Evolutionary conservation across 2,329 filamentous ascomycete genomes (phyloP).

Genomic region (Fusarium mexicanum): DNA sequence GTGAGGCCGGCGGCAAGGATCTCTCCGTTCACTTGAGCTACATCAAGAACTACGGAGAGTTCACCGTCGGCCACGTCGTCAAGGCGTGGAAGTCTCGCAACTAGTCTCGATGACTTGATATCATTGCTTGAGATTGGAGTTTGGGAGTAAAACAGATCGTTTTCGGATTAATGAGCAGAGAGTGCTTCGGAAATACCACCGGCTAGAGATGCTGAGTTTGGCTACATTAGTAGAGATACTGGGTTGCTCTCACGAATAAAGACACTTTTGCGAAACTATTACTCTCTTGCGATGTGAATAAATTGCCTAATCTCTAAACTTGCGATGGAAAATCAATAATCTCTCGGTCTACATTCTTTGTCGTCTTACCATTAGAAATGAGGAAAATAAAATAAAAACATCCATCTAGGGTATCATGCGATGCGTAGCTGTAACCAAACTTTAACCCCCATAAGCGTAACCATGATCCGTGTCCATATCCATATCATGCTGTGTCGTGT

Average conservation of each 20-base stretch:
- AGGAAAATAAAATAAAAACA: neutral
- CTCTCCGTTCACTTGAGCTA: conserved; percentile 28
- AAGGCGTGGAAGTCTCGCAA: conserved; percentile 15
- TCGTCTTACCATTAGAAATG: conserved; percentile 2
- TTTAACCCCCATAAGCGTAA: neutral
- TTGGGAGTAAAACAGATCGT: neutral
- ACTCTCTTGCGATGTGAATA: too few relatives aligned
- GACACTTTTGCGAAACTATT: neutral
- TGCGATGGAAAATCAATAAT: neutral
- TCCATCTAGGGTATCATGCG: conserved; percentile 26
- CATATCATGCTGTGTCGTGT: neutral
- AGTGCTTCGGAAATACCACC: neutral
- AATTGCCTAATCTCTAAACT: neutral
- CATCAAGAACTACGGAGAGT: conserved; percentile 33
- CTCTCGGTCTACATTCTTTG: neutral
- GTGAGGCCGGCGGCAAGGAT: conserved; percentile 23
- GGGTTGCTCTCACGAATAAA: neutral
- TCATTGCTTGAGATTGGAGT: neutral
- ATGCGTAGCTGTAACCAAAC: conserved; percentile 15
- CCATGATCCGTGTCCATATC: neutral
- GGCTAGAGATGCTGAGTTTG: neutral
- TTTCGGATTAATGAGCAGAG: neutral
- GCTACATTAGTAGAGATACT: neutral
- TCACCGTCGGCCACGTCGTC: conserved; percentile 44
- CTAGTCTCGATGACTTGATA: neutral